Conservation (phyloP, 768 basidiomycete genomes). For the Tephrocybe sp. region DNA sequence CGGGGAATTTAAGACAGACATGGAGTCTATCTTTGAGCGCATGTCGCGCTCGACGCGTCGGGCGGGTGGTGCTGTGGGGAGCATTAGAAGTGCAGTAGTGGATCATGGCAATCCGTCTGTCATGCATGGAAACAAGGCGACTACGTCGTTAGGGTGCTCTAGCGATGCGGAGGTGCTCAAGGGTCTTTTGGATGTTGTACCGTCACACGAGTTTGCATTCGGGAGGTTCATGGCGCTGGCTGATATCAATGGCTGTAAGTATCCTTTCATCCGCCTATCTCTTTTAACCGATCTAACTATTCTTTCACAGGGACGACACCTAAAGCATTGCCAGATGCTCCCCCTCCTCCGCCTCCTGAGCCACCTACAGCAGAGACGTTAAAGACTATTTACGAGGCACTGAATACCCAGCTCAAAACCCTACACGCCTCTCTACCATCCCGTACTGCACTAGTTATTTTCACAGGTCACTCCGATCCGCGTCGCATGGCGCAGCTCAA, state of each 20-base stretch:
- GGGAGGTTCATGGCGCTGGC: conserved; percentile 82
- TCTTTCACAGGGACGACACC: conserved; percentile 57
- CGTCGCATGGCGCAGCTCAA: conserved; percentile 75
- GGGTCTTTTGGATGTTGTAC: conserved; percentile 58
- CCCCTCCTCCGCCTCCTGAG: conserved; percentile 24
- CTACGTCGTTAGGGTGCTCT: conserved; percentile 70
- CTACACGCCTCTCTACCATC: conserved; percentile 73
- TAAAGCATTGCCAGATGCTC: conserved; percentile 42
- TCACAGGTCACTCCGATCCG: conserved; percentile 90
- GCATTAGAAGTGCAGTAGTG: conserved; percentile 65
- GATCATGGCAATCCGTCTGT: conserved; percentile 82
- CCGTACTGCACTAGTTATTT: conserved; percentile 79
- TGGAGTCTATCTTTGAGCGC: conserved; percentile 87
- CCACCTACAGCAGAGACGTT: conserved; percentile 36
- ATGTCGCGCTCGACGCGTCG: conserved; percentile 55
- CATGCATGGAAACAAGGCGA: conserved; percentile 87
- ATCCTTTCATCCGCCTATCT: not conserved
- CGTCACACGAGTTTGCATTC: conserved; percentile 79
- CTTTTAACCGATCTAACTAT: not conserved
- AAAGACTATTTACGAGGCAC: conserved; percentile 36
- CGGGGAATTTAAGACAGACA: conserved; percentile 84
- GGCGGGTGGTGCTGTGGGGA: conserved; percentile 36
- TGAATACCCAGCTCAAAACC: conserved; percentile 60
- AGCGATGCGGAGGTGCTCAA: conserved; percentile 78
- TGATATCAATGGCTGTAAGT: conserved; percentile 80